phyloP scores from a whole-genome alignment of 768 basidiomycete genomes.

The Tubosaeta sp. region DNA sequence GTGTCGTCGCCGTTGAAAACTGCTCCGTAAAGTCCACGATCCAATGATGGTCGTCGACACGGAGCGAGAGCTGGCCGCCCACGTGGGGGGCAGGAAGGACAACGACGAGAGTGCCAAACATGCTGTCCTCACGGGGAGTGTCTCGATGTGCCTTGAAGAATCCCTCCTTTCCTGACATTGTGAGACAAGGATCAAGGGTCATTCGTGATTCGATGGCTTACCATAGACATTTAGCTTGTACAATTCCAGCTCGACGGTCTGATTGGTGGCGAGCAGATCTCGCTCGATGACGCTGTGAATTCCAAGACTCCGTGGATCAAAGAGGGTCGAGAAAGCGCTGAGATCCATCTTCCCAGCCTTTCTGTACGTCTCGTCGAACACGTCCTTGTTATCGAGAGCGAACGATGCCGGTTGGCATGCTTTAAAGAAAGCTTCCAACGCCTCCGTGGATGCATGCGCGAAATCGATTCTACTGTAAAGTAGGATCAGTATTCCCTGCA shows the following conservation, averaged over 20 bases:
- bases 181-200: background rate
- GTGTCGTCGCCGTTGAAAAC: background rate
- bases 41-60: conserved; percentile 32
- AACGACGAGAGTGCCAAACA: conserved; percentile 51
- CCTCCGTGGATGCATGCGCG: background rate
- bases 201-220: conserved; percentile 7
- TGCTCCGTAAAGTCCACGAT: conserved; percentile 33
- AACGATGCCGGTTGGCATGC: conserved; percentile 42
- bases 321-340: conserved; percentile 30
- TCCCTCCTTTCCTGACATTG: conserved; percentile 21
- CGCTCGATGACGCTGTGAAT: conserved; percentile 17
- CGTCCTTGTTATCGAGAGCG: conserved; percentile 33
- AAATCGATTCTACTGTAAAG: conserved; percentile 1
- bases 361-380: conserved; percentile 42
- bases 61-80: conserved; percentile 41
- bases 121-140: conserved; percentile 38
- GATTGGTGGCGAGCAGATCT: conserved; percentile 6
- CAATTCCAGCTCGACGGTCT: conserved; percentile 33
- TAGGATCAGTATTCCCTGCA: background rate
- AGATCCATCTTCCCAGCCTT: conserved; percentile 44
- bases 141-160: conserved; percentile 52
- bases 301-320: conserved; percentile 30
- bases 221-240: conserved; percentile 48
- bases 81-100: conserved; percentile 43
- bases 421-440: conserved; percentile 20